phyloP scores from a whole-genome alignment of 2,329 filamentous ascomycete genomes.

The Stachybotrys chartarum region DNA sequence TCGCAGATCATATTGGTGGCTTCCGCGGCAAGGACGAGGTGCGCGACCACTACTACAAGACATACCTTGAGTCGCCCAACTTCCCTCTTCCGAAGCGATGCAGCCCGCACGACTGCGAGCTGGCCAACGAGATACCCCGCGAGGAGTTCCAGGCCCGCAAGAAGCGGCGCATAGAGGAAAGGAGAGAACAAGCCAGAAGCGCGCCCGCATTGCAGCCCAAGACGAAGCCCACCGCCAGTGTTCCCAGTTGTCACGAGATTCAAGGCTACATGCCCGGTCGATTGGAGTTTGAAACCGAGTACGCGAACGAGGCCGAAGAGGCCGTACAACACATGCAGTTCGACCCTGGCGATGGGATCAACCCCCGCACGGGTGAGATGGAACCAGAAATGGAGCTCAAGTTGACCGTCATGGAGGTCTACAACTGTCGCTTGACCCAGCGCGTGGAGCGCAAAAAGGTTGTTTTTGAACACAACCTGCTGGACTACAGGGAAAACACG shows the following conservation, averaged over 20 bases:
- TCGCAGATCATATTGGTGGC: conserved; percentile 95
- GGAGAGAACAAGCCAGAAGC: conserved; percentile 79
- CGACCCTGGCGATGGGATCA: conserved; percentile 89
- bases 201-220: conserved; percentile 80
- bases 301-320: conserved; percentile 96
- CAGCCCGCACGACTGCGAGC: conserved; percentile 70
- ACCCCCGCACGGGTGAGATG: conserved; percentile 72
- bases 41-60: conserved; percentile 83
- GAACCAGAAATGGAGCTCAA: conserved; percentile 97
- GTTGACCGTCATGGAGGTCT: conserved; percentile 96
- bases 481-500: conserved; percentile 90
- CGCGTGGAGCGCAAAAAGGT: conserved; percentile 93
- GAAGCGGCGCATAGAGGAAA: conserved; percentile 86
- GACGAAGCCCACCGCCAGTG: conserved; percentile 91
- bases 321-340: conserved; percentile 98
- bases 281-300: conserved; percentile 94
- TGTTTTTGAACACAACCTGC: conserved; percentile 87
- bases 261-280: conserved; percentile 98
- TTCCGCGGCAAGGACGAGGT: conserved; percentile 94
- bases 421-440: conserved; percentile 85
- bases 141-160: conserved; percentile 92
- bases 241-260: conserved; percentile 94
- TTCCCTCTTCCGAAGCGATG: conserved; percentile 87
- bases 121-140: conserved; percentile 74
- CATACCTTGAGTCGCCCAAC: conserved; percentile 72